Evolutionary conservation across 2,329 filamentous ascomycete genomes (phyloP).

Genomic region (Thielaviopsis punctulata): DNA sequence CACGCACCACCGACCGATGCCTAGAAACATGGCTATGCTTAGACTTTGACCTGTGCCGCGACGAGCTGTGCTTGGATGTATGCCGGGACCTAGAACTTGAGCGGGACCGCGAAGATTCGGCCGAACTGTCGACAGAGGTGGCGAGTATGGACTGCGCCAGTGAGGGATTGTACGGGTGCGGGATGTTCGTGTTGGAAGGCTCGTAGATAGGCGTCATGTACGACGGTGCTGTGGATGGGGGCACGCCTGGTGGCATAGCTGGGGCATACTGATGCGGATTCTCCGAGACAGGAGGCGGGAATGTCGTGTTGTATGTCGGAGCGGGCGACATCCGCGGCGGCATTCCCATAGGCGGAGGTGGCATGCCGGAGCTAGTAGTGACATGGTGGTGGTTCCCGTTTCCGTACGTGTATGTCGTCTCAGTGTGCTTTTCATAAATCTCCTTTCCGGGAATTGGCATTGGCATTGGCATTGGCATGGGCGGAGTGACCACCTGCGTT

Average conservation of each 20-base stretch:
- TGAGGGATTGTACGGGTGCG: no score
- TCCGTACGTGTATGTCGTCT: background rate
- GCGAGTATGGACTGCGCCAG: background rate
- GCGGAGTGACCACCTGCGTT: no score
- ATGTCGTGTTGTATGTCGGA: background rate
- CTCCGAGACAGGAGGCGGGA: background rate
- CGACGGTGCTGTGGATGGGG: background rate
- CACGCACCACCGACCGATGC: background rate
- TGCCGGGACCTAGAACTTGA: constrained; percentile 6
- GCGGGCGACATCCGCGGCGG: background rate
- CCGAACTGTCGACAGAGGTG: background rate
- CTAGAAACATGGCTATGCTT: constrained; percentile 4
- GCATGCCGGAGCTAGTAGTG: background rate
- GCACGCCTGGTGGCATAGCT: background rate
- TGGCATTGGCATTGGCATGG: background rate
- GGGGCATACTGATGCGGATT: background rate
- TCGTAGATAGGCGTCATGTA: background rate
- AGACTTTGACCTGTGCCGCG: background rate
- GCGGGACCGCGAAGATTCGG: background rate
- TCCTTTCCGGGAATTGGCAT: background rate
- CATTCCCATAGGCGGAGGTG: background rate
- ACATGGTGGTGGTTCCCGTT: background rate
- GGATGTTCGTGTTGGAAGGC: no score
- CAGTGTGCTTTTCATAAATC: background rate
- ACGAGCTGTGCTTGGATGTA: constrained; percentile 2